These are phyloP conservation scores for Chaetomiaceae sp. DNA, from an alignment of 2,329 filamentous ascomycete species.

Conservation along the genomic window DNA sequence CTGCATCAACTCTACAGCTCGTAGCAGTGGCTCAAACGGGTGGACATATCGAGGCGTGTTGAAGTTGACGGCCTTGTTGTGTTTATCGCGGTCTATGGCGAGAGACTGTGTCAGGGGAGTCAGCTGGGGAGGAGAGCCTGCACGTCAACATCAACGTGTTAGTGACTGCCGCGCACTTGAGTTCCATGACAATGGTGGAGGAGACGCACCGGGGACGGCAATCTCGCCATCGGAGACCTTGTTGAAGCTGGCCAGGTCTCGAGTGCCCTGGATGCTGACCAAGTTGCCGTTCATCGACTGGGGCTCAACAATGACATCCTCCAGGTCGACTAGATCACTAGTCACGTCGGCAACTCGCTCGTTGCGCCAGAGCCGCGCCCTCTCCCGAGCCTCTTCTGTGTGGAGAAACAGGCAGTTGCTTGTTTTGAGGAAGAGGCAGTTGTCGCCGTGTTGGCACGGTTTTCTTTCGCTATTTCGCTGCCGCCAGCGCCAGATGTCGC, in stretches of 20 bases:
- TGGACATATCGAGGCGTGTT: slow-evolving; percentile 15
- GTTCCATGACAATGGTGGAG: too few relatives aligned
- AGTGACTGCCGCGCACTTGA: too few relatives aligned
- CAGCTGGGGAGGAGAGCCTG: slow-evolving; percentile 21
- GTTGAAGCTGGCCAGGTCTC: slow-evolving; percentile 25
- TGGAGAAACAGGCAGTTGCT: background rate
- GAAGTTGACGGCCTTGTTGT: slow-evolving; percentile 3
- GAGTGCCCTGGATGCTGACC: slow-evolving; percentile 13
- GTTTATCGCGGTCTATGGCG: slow-evolving; percentile 1
- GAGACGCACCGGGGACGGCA: slow-evolving; percentile 23
- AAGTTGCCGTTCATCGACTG: background rate
- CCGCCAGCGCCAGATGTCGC: background rate
- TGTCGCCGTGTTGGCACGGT: background rate
- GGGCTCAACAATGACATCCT: background rate
- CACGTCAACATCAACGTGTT: background rate
- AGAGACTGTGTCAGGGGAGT: slow-evolving; percentile 8
- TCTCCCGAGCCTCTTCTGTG: background rate
- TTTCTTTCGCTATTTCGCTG: background rate
- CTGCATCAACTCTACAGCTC: slow-evolving; percentile 17
- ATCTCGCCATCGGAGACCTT: slow-evolving; percentile 22
- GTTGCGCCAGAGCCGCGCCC: too few relatives aligned
- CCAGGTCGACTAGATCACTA: background rate
- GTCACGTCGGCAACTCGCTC: background rate
- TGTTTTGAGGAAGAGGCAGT: background rate
- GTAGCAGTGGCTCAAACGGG: slow-evolving; percentile 24